A percentile compares a stretch with the other conserved stretches of the same genome.
These are phyloP conservation scores for Acanthamoeba royreba DNA, from an alignment of 208 protist species.

Conservation along the genomic window DNA sequence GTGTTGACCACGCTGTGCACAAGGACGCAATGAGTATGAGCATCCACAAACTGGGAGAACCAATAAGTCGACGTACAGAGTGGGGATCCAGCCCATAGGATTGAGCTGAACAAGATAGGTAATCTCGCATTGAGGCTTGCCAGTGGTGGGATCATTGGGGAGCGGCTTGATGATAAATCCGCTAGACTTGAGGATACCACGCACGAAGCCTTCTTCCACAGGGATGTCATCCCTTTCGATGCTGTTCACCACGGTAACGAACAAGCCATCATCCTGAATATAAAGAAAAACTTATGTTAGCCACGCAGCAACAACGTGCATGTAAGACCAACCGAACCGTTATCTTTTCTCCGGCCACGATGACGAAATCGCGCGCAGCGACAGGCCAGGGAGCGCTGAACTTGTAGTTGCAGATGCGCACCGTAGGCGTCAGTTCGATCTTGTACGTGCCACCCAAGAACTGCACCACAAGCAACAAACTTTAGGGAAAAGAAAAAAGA, in stretches of 20 bases:
- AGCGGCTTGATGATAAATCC: conserved; percentile 24
- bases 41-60: neutral
- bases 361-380: neutral
- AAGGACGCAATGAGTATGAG: neutral
- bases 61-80: neutral
- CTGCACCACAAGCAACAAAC: neutral
- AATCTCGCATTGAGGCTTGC: neutral
- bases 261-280: neutral
- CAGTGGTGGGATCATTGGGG: neutral
- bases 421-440: neutral
- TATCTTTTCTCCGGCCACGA: neutral
- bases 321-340: neutral
- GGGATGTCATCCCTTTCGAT: neutral
- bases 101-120: conserved; percentile 5
- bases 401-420: conserved; percentile 7
- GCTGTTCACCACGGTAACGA: conserved; percentile 3
- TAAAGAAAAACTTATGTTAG: neutral
- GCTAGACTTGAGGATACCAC: neutral
- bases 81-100: conserved; percentile 14
- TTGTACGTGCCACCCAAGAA: neutral
- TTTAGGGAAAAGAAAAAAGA: neutral
- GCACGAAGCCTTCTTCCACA: neutral
- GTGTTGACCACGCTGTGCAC: neutral
- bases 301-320: neutral
- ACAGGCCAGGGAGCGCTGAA: conserved; percentile 15